Evolutionary conservation across 2,329 filamentous ascomycete genomes (phyloP).

Genomic region (Aspergillus neoniger): DNA sequence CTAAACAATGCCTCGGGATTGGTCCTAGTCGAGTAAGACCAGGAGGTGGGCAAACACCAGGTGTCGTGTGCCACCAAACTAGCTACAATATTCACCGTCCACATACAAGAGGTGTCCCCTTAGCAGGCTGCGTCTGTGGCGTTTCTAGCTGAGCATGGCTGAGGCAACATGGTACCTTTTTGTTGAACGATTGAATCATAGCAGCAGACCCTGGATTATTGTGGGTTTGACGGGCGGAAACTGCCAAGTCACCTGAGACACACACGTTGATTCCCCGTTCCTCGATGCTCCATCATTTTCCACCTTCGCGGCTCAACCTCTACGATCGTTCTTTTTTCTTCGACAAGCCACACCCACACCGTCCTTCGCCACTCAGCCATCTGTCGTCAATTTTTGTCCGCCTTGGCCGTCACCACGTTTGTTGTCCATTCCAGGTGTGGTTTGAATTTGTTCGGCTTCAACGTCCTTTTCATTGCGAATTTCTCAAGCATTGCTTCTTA

Average conservation of each 20-base stretch:
- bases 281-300: neutral
- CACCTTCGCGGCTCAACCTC: neutral
- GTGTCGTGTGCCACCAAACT: neutral
- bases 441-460: neutral
- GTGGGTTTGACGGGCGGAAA: neutral
- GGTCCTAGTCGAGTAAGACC: neutral
- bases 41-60: neutral
- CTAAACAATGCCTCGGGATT: neutral
- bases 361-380: neutral
- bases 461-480: neutral
- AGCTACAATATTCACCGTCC: neutral
- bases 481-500: neutral
- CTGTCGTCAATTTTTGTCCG: neutral
- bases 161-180: neutral
- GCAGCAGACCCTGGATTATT: neutral
- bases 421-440: neutral
- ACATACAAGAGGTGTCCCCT: neutral
- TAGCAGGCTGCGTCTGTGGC: neutral
- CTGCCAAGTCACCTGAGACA: conserved; percentile 1
- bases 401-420: neutral
- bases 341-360: neutral
- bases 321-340: neutral
- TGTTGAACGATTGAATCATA: neutral
- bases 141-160: neutral
- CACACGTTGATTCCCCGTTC: neutral